These are phyloP conservation scores for Epichloe hybrida DNA, from an alignment of 2,329 filamentous ascomycete species.

Conservation along the genomic window DNA sequence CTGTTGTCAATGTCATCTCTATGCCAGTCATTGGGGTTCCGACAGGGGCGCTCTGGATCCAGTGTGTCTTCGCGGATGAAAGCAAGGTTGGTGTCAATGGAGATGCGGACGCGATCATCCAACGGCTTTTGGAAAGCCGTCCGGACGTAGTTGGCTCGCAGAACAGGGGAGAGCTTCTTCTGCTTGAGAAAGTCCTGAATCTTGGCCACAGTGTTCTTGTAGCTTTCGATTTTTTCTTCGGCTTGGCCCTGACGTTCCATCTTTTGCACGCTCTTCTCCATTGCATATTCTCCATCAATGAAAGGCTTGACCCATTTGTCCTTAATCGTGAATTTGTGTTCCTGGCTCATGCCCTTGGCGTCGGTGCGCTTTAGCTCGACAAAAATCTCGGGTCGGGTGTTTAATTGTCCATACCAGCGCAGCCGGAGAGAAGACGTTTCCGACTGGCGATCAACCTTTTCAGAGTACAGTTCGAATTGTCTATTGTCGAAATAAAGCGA, in stretches of 20 bases:
- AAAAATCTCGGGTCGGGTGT: constrained; percentile 63
- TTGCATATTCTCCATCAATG: constrained; percentile 73
- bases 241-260: constrained; percentile 65
- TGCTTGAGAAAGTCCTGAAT: constrained; percentile 72
- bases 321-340: constrained; percentile 75
- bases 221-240: constrained; percentile 49
- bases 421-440: constrained; percentile 74
- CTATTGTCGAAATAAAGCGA: constrained; percentile 92
- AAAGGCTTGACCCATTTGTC: constrained; percentile 87
- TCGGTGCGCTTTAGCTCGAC: constrained; percentile 83
- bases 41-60: constrained; percentile 72
- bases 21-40: constrained; percentile 83
- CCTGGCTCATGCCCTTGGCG: constrained; percentile 62
- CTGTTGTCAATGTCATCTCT: constrained; percentile 75
- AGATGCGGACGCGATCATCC: constrained; percentile 80
- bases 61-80: constrained; percentile 71
- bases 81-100: constrained; percentile 82
- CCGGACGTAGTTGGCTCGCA: constrained; percentile 86
- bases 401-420: constrained; percentile 82
- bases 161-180: constrained; percentile 65
- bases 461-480: constrained; percentile 72
- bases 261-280: constrained; percentile 83
- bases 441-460: constrained; percentile 64
- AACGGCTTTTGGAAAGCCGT: constrained; percentile 94
- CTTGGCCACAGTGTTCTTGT: constrained; percentile 58